Evolutionary conservation across 192 early-diverging fungal species (phyloP), one percentile per base, ranked within the genome.

Genomic region (Polychytrium aggregatum): DNA sequence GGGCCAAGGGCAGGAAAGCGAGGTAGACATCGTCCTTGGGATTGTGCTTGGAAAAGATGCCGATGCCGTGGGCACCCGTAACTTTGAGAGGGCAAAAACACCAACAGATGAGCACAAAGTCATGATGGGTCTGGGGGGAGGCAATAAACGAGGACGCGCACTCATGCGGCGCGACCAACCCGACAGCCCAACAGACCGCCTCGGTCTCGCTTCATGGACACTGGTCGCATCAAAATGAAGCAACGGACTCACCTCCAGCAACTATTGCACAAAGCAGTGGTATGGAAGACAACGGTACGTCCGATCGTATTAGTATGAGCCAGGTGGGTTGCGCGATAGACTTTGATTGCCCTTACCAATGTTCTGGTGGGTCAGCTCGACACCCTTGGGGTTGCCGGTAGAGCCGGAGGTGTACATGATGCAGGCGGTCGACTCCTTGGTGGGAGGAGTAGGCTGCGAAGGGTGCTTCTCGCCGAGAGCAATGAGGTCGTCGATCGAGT

Each of bases 381-480:
- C 91, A 50, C 93, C 93, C 63, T 92, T 92, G 38, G 94, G 92
- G 63, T 79, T 79, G 20, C 93, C 90, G 11, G 90, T 97, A n/a
- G 81, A 82, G 31, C 92, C 72, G 35, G 63, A 68, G 9, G 84
- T 84, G 56, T 86, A 96, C 89, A 96, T 91, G 51, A 96, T 87
- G 48, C 84, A 73, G 34, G 57, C 55, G 26, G 59, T 63, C 55
- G 89, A 86, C 48, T 84, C 82, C 9, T 78, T 57, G 17, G 58
- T 67, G 9, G 90, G 88, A n/a, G 76, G 69, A 18, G 47, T 50
- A 22, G 81, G 68, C 22, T 78, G 79, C n/a, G 61, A 57, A 38
- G 81, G 82, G 45, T 79, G 30, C 21, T 80, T 66, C 31, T 63
- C 59, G 42, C 91, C 94, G 18, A 85, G 58, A 26, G 52, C 57